phyloP scores from a whole-genome alignment of 805 yeast genomes.

The Myxozyma mucilagina region DNA sequence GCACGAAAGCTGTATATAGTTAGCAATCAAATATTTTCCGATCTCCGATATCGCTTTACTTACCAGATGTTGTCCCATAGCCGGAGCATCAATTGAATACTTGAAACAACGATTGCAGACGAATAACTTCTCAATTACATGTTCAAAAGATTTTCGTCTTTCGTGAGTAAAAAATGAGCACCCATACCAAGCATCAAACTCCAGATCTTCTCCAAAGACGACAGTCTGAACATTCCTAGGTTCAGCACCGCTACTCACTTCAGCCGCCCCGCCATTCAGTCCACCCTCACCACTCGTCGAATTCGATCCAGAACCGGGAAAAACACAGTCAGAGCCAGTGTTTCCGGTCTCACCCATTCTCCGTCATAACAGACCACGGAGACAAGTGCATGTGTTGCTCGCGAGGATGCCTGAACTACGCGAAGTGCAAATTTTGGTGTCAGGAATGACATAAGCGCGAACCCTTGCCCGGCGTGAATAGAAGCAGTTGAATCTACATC shows the following conservation, averaged over 20 bases:
- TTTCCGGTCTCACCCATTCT: not conserved
- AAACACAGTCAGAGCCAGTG: too few species aligned
- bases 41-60: not conserved
- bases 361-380: not conserved
- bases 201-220: constrained; percentile 59
- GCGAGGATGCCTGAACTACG: not conserved
- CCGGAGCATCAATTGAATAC: constrained; percentile 55
- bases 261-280: too few species aligned
- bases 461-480: not conserved
- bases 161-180: constrained; percentile 47
- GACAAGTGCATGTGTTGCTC: not conserved
- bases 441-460: not conserved
- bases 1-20: constrained; percentile 36
- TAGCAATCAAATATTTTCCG: not conserved
- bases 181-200: constrained; percentile 85
- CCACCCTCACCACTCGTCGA: too few species aligned
- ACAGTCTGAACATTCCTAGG: constrained; percentile 59
- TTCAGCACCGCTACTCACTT: not conserved
- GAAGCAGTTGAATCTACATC: too few species aligned
- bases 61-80: constrained; percentile 52
- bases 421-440: not conserved
- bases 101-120: constrained; percentile 86
- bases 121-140: constrained; percentile 44
- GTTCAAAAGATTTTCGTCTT: not conserved
- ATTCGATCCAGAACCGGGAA: too few species aligned